A percentile compares a stretch with the other conserved stretches of the same genome.
phyloP scores from a whole-genome alignment of 257 asterid species.

The Ocimum tenuiflorum region DNA sequence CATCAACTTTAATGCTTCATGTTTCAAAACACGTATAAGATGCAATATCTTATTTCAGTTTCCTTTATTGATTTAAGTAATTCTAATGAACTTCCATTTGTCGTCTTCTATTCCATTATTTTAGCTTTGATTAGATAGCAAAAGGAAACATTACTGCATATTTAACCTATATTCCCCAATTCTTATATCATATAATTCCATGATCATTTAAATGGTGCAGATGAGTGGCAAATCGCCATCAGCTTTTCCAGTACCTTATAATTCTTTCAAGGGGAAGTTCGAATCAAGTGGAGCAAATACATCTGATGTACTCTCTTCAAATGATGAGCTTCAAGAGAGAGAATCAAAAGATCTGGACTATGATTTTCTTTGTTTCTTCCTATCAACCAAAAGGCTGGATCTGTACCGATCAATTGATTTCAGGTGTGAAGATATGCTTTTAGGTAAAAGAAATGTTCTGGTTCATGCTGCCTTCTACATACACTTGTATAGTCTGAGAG shows the following conservation, averaged over 20 bases:
- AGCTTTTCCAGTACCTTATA: slow-evolving; percentile 74
- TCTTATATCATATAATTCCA: not conserved
- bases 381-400: slow-evolving; percentile 69
- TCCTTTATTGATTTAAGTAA: not conserved
- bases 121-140: not conserved
- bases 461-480: not conserved
- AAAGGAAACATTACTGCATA: not conserved
- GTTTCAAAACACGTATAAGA: not conserved
- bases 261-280: slow-evolving; percentile 56
- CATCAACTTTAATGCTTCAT: not conserved
- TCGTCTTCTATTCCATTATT: not conserved
- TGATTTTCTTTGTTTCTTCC: slow-evolving; percentile 84
- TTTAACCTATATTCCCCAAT: not conserved
- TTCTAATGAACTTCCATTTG: not conserved
- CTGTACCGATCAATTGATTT: slow-evolving; percentile 83
- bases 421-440: slow-evolving; percentile 94
- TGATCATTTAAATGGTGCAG: slow-evolving; percentile 37
- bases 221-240: slow-evolving; percentile 72
- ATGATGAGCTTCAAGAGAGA: slow-evolving; percentile 33
- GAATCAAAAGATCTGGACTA: slow-evolving; percentile 59
- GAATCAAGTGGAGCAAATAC: slow-evolving; percentile 33
- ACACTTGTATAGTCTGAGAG: not conserved
- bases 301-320: slow-evolving; percentile 25
- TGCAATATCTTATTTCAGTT: not conserved
- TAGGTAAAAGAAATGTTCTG: slow-evolving; percentile 41